Evolutionary conservation across 306 rosid genomes (phyloP), one percentile per base, ranked within the genome.

Genomic region (Prosopis cineraria): DNA sequence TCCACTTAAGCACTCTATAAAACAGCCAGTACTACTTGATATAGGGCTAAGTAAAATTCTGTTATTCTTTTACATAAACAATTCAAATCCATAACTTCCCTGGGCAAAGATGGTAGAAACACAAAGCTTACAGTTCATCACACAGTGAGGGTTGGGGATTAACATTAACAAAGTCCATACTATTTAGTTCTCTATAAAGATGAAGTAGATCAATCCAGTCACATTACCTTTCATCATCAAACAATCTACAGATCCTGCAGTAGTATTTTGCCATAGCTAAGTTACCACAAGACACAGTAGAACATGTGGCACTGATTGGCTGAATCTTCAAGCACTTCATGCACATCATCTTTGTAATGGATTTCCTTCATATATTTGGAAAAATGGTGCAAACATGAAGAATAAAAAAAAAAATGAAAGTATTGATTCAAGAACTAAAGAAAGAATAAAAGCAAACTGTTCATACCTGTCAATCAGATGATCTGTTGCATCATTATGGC

Each of bases 291-390:
- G 97, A 87, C 76, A 71, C 68, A 33, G 91, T 88, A 64, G 91
- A 92, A 84, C 98, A 95, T 59, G 83, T 85, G 78, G 75, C 79
- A 24, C 90, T 78, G 48, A 95, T 83, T 40, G 94, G 93, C 77
- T 95, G 98, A 80, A 95, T 84, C 47, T 64, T 58, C 82, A 92
- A 89, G 93, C 98, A 95, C 76, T 88, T 85, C 98, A 95, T 95
- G 87, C 98, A 95, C 98, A 95, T 89, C 98, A 95, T 95, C 88
- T 82, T 87, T 76, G 88, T 91, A 33, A 95, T 80, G 77, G 88
- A 83, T 79, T 86, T 95, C 85, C 98, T 95, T 88, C 73, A 83
- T n/a, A 79, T 78, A 76, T 47, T 72, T 80, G 44, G 33, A 66
- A 47, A 85, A 48, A 30, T 55, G 75, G 37, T 71, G 80, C 53